Conservation (phyloP, 1,139 yeast genomes). For the Geotrichum reessii region DNA sequence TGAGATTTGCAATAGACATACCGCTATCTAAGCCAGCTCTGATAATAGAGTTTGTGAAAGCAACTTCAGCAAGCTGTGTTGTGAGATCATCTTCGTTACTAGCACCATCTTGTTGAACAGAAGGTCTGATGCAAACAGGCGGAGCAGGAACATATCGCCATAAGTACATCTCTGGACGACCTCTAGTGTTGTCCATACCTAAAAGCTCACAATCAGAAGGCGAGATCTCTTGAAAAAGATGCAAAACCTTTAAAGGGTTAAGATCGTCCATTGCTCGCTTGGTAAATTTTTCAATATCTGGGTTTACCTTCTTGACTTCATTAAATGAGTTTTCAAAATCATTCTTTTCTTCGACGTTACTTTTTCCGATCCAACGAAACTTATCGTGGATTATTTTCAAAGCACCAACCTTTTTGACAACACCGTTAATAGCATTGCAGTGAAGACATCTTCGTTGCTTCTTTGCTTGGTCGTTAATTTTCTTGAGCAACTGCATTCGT, state of each 20-base stretch:
- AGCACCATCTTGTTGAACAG: conserved; percentile 91
- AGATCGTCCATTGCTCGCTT: conserved; percentile 89
- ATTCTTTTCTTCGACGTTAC: conserved; percentile 74
- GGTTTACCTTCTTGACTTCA: conserved; percentile 74
- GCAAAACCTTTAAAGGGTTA: conserved; percentile 85
- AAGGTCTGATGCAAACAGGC: conserved; percentile 97
- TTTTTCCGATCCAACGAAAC: conserved; percentile 92
- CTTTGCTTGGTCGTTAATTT: conserved; percentile 84
- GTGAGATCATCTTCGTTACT: conserved; percentile 97
- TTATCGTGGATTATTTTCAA: conserved; percentile 93
- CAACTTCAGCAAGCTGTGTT: conserved; percentile 91
- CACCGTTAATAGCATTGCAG: conserved; percentile 90
- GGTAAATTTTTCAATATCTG: conserved; percentile 82
- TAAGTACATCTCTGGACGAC: conserved; percentile 92
- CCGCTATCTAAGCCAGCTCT: conserved; percentile 95
- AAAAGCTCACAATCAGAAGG: conserved; percentile 88
- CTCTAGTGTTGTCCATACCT: conserved; percentile 82
- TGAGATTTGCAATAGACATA: conserved; percentile 79
- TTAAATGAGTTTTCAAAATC: conserved; percentile 63
- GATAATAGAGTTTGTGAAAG: conserved; percentile 89
- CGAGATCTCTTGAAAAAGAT: conserved; percentile 75
- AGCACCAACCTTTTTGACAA: conserved; percentile 95
- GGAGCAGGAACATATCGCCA: conserved; percentile 99
- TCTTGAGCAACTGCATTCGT: conserved; percentile 82
- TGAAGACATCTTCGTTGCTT: conserved; percentile 86